Base-by-base conservation (phyloP, 23 red algal genomes). In the Gracilaria domingensis region DNA sequence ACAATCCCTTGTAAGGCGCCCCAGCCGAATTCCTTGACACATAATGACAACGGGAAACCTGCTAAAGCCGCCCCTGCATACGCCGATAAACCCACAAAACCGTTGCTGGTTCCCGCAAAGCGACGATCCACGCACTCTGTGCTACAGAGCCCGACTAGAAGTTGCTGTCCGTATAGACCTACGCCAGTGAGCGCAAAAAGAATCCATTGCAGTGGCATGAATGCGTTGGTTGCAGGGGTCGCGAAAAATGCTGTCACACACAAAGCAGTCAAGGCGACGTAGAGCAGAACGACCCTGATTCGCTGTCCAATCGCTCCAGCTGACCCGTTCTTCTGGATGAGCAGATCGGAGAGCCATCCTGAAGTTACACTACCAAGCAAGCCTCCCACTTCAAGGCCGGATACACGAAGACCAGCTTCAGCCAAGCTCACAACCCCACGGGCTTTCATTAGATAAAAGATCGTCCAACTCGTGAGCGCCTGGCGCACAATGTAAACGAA, bases 331-430 rank as follows among this genome's bases (percentile, higher is more conserved):
- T 37, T 50, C 36, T 40, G 33, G 37, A 91, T 50, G 2, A 91
- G 59, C 25, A 67, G 77, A 84, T 88, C 93, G 7, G 93, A 88
- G 6, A 87, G 55, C 42, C 81, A 79, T 64, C 83, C 93, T 35
- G 86, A 77, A 23, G 87, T 81, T 29, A 88, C 65, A 26, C 66
- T 69, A 18, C 83, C 85, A 18, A 87, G 71, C 13, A 95, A 82
- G 17, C 93, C 93, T n/a, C 93, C 83, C 17, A 88, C 33, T 83
- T 88, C 93, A 53, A 95, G 66, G 18, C 93, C 93, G 60, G 86
- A 84, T 30, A 95, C 93, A 26, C 93, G 34, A n/a, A 84, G 39
- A n/a, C 83, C 84, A 23, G 93, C 93, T 60, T 86, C 93, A 49
- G 73, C 84, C 38, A 82, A 45, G 14, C 82, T 75, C 28, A 49